Evolutionary conservation across 371 early-diverging fungal genomes (phyloP).

Genomic region (Paraphysoderma sedebokerense): DNA sequence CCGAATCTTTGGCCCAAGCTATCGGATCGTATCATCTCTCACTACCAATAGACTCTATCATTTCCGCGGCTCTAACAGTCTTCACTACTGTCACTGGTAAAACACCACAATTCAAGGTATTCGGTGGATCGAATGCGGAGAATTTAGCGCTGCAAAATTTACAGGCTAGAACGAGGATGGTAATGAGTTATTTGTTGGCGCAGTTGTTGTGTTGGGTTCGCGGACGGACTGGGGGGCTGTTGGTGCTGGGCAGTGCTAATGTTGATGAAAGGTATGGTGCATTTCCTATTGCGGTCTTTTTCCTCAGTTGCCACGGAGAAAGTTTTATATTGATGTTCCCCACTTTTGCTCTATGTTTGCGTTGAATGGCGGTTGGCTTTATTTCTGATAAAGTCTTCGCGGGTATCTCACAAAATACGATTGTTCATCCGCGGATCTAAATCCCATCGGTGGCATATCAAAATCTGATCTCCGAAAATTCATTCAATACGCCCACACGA

Average conservation of each 20-base stretch:
- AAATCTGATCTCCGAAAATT: conserved; percentile 76
- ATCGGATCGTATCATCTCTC: conserved; percentile 52
- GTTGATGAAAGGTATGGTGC: conserved; percentile 73
- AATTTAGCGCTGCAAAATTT: conserved; percentile 94
- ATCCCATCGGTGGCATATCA: conserved; percentile 90
- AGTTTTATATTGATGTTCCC: too few species aligned
- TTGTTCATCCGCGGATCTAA: conserved; percentile 91
- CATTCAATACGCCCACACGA: conserved; percentile 44
- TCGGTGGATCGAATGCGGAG: conserved; percentile 72
- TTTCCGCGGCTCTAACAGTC: conserved; percentile 49
- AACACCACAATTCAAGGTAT: conserved; percentile 57
- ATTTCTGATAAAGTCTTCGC: conserved; percentile 54
- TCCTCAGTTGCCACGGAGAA: too few species aligned
- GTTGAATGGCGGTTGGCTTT: too few species aligned
- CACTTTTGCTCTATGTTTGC: too few species aligned
- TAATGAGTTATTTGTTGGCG: conserved; percentile 85
- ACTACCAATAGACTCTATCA: conserved; percentile 87
- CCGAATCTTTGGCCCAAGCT: conserved; percentile 51
- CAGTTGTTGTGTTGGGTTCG: conserved; percentile 84
- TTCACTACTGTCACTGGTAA: conserved; percentile 62
- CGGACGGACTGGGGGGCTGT: conserved; percentile 46
- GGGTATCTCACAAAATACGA: conserved; percentile 98
- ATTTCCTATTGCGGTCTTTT: not conserved
- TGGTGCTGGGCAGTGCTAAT: conserved; percentile 90
- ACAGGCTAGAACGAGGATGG: conserved; percentile 91